Percentiles rank a stretch among this genome's conserved stretches.
Evolutionary conservation across 2,329 filamentous ascomycete genomes (phyloP).

Genomic region (Helminthosporium solani): DNA sequence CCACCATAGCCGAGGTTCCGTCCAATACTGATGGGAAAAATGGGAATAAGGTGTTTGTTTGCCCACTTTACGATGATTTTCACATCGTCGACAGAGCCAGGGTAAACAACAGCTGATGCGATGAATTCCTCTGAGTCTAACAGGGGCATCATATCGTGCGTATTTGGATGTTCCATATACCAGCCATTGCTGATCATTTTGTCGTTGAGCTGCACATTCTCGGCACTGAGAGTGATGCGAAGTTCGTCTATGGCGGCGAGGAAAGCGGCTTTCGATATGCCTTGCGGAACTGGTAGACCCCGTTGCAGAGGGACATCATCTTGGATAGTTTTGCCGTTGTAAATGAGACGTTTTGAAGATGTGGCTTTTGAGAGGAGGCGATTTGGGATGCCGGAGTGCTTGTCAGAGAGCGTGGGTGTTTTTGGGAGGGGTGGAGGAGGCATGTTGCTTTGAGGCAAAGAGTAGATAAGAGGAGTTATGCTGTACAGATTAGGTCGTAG

Average conservation of each 20-base stretch:
- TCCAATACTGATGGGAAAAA: constrained; percentile 41
- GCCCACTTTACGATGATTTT: constrained; percentile 34
- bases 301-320: constrained; percentile 13
- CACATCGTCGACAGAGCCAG: constrained; percentile 44
- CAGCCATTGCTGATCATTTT: constrained; percentile 32
- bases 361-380: constrained; percentile 19
- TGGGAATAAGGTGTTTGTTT: constrained; percentile 35
- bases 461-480: neutral
- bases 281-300: constrained; percentile 20
- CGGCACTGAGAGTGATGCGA: constrained; percentile 3
- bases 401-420: constrained; percentile 14
- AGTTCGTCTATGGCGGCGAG: constrained; percentile 17
- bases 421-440: constrained; percentile 9
- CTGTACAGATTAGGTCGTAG: too few species aligned
- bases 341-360: constrained; percentile 17
- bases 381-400: constrained; percentile 18
- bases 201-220: constrained; percentile 20
- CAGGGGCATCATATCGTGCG: constrained; percentile 48
- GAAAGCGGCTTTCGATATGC: constrained; percentile 17
- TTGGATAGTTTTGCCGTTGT: constrained; percentile 15
- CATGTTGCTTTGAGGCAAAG: constrained; percentile 7
- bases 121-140: constrained; percentile 48
- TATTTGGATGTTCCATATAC: constrained; percentile 27
- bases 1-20: constrained; percentile 55
- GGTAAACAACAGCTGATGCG: constrained; percentile 48